A percentile compares a stretch with the other conserved stretches of the same genome.
phyloP scores from a whole-genome alignment of 768 basidiomycete genomes.

The Saitozyma sp. region DNA sequence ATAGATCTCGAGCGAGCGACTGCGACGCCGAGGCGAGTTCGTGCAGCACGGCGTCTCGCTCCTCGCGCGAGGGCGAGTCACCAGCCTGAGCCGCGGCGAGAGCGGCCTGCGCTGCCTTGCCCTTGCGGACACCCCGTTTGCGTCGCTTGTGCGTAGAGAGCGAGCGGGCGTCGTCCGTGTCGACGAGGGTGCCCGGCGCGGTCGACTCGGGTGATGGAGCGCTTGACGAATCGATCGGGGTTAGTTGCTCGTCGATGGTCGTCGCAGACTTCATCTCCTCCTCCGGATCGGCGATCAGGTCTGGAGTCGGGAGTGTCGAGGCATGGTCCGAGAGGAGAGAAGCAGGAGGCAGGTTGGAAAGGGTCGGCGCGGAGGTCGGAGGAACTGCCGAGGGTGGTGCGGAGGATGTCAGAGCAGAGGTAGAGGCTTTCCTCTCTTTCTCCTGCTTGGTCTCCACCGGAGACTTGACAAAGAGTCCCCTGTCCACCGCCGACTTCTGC shows the following conservation, averaged over 20 bases:
- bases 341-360: constrained; percentile 22
- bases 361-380: constrained; percentile 22
- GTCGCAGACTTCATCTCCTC: constrained; percentile 31
- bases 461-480: constrained; percentile 36
- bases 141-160: constrained; percentile 75
- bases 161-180: constrained; percentile 57
- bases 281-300: constrained; percentile 21
- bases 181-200: constrained; percentile 3
- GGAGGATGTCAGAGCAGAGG: constrained; percentile 40
- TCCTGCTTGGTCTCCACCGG: constrained; percentile 15
- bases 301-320: constrained; percentile 24
- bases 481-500: constrained; percentile 8
- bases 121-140: constrained; percentile 82
- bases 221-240: constrained; percentile 22
- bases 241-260: constrained; percentile 35
- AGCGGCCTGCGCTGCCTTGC: constrained; percentile 61
- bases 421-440: constrained; percentile 32
- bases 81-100: constrained; percentile 41
- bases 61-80: constrained; percentile 57
- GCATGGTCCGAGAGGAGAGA: constrained; percentile 12
- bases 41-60: constrained; percentile 55
- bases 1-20: constrained; percentile 75
- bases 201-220: constrained; percentile 29
- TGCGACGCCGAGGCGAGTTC: constrained; percentile 79
- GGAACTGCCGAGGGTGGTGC: constrained; percentile 14